Conservation (phyloP, 108 stramenopile species). For the Cyclostephanos invisitatus region DNA sequence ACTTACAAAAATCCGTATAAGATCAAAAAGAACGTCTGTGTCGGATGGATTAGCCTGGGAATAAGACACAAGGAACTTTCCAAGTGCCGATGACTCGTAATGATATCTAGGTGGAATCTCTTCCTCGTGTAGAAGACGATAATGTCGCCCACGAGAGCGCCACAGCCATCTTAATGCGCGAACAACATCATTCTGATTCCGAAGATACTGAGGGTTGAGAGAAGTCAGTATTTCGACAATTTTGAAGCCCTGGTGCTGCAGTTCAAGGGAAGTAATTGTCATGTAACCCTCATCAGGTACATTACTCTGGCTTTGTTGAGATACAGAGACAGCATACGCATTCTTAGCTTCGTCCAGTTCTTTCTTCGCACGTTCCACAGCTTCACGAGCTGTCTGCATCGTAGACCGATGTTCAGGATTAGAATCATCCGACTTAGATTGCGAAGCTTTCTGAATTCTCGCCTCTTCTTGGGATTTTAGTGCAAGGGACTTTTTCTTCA, state of each 20-base stretch:
- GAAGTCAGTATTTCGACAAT: constrained; percentile 61
- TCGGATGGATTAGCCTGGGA: constrained; percentile 60
- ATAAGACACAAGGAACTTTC: constrained; percentile 73
- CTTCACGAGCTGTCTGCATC: constrained; percentile 49
- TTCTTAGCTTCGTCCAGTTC: constrained; percentile 55
- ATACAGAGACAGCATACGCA: constrained; percentile 48
- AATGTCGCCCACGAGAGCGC: constrained; percentile 82
- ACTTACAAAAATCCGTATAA: constrained; percentile 65
- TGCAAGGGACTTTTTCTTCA: constrained; percentile 59
- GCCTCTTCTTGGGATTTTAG: constrained; percentile 51
- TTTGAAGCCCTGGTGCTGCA: constrained; percentile 76
- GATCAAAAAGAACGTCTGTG: constrained; percentile 85
- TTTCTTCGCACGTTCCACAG: constrained; percentile 45
- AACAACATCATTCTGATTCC: constrained; percentile 74
- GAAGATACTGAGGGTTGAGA: constrained; percentile 58
- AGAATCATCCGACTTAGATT: constrained; percentile 36
- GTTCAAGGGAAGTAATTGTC: constrained; percentile 70
- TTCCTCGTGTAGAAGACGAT: constrained; percentile 82
- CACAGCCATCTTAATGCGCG: constrained; percentile 85
- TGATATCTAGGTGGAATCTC: constrained; percentile 73
- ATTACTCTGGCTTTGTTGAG: constrained; percentile 14
- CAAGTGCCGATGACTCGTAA: constrained; percentile 68
- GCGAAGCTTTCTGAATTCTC: constrained; percentile 43
- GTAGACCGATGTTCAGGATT: constrained; percentile 32
- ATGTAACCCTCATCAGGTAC: constrained; percentile 48